phyloP scores from a whole-genome alignment of 805 yeast species.

The Zygoascus biomembranicola region DNA sequence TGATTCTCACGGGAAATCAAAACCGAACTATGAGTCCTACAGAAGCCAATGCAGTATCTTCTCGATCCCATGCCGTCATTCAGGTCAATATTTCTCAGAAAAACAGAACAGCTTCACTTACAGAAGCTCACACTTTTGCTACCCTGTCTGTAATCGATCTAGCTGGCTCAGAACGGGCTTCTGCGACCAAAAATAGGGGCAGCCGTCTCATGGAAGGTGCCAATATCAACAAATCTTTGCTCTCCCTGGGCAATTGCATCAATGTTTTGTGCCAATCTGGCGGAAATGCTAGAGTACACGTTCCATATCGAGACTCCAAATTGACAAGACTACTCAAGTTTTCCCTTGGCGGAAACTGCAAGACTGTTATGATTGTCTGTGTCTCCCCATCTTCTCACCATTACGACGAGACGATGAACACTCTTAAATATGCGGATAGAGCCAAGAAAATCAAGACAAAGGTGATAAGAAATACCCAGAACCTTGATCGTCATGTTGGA shows the following conservation, averaged over 20 bases:
- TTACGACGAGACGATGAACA: constrained; percentile 88
- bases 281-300: constrained; percentile 60
- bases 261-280: constrained; percentile 79
- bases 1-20: constrained; percentile 61
- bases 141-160: constrained; percentile 82
- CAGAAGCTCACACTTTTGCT: constrained; percentile 64
- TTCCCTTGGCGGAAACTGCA: constrained; percentile 89
- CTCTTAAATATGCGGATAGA: constrained; percentile 82
- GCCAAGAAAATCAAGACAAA: constrained; percentile 89
- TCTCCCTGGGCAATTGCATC: constrained; percentile 90
- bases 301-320: constrained; percentile 89
- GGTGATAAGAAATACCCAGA: constrained; percentile 61
- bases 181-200: constrained; percentile 81
- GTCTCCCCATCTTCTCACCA: constrained; percentile 79
- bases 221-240: constrained; percentile 76
- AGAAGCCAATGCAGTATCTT: constrained; percentile 82
- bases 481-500: constrained; percentile 74
- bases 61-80: constrained; percentile 89
- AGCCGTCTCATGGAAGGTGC: constrained; percentile 83
- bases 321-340: constrained; percentile 79
- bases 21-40: constrained; percentile 83
- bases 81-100: constrained; percentile 66
- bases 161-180: constrained; percentile 94
- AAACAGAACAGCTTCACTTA: constrained; percentile 51
- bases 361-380: constrained; percentile 94